Evolutionary conservation across 2,329 filamentous ascomycete genomes (phyloP).

Genomic region (Orbilia blumenaviensis): DNA sequence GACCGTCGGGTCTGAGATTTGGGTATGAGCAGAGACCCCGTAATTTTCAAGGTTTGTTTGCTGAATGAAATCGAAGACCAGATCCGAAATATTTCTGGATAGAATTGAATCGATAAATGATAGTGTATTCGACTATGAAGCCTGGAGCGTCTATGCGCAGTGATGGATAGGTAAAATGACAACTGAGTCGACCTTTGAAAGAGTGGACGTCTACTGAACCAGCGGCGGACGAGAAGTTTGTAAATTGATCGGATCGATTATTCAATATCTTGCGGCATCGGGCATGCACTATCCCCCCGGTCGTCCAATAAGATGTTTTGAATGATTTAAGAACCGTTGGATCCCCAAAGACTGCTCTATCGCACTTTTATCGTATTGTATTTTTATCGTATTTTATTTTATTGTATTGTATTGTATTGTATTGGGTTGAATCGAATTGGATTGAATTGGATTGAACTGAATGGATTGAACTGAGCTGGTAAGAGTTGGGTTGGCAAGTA

Average conservation of each 20-base stretch:
- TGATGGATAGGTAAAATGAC: not conserved
- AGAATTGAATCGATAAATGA: not conserved
- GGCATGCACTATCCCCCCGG: not conserved
- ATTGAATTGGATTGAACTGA: not conserved
- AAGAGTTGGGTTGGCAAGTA: too few species aligned
- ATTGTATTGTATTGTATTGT: too few species aligned
- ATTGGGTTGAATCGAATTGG: not conserved
- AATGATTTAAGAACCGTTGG: too few species aligned
- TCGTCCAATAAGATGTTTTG: not conserved
- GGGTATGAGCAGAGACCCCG: too few species aligned
- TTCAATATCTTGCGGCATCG: slow-evolving; percentile 13
- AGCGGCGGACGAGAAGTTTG: slow-evolving; percentile 37
- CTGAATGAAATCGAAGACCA: too few species aligned
- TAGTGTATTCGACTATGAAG: slow-evolving; percentile 4
- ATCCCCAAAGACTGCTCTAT: too few species aligned
- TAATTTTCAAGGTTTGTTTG: too few species aligned
- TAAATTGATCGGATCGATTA: not conserved
- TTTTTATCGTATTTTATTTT: too few species aligned
- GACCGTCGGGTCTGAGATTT: too few species aligned
- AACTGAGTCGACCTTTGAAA: slow-evolving; percentile 23
- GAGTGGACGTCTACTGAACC: slow-evolving; percentile 44
- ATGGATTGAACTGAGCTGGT: too few species aligned
- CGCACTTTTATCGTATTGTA: too few species aligned
- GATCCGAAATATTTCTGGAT: not conserved
- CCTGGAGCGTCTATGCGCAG: not conserved